Conservation (phyloP, 2,329 filamentous ascomycete species). For the Fusarium devonianum region DNA sequence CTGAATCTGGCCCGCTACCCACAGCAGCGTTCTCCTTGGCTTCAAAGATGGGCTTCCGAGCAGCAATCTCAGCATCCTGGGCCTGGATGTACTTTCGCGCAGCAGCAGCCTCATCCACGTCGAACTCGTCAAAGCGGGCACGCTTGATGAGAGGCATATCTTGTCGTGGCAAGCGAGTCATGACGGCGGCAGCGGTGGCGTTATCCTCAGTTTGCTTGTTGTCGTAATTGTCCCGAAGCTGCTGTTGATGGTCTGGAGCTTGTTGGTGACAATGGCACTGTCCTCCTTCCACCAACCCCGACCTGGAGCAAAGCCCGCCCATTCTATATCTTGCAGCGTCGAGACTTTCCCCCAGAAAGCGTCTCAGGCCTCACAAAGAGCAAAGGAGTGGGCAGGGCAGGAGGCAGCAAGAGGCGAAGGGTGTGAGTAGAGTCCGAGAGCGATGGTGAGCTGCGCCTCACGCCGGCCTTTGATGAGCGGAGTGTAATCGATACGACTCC, state of each 20-base stretch:
- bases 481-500: constrained; percentile 16
- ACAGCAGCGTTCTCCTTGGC: not conserved
- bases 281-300: constrained; percentile 23
- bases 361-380: not conserved
- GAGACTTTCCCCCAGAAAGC: not conserved
- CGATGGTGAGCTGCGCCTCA: constrained; percentile 7
- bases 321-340: constrained; percentile 30
- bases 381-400: not conserved
- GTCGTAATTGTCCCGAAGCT: constrained; percentile 10
- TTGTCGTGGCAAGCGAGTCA: constrained; percentile 24
- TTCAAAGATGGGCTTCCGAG: constrained; percentile 1
- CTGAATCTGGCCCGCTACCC: constrained; percentile 8
- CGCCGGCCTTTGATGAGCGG: constrained; percentile 1
- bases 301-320: constrained; percentile 40
- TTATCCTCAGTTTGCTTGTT: constrained; percentile 15
- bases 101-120: constrained; percentile 25
- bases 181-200: constrained; percentile 8
- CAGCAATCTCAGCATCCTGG: constrained; percentile 37
- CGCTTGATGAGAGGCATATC: constrained; percentile 12
- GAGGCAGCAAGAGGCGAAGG: constrained; percentile 11
- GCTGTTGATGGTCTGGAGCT: constrained; percentile 7
- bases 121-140: constrained; percentile 3
- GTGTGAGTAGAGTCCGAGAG: no score
- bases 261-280: no score
- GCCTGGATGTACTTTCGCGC: constrained; percentile 39